Conservation (phyloP, 1,284 basidiomycete genomes). For the Trametes sp. region DNA sequence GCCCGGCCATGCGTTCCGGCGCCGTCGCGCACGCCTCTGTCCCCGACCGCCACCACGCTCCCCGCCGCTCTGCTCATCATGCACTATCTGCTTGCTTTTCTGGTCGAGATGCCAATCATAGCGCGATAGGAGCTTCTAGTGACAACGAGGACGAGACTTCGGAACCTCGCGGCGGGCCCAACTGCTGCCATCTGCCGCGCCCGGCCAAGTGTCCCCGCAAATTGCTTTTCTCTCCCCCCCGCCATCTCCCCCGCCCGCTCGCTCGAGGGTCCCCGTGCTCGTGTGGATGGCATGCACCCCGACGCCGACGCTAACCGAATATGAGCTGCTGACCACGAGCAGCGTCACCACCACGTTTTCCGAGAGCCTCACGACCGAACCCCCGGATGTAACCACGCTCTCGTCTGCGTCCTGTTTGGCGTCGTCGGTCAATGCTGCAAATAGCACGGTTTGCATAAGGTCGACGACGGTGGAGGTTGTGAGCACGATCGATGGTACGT, state of each 20-base stretch:
- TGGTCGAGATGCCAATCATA: conserved; percentile 2
- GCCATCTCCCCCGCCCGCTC: conserved; percentile 11
- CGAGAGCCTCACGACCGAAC: conserved; percentile 32
- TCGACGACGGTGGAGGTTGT: conserved; percentile 17
- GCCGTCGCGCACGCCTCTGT: conserved; percentile 2
- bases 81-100: neutral
- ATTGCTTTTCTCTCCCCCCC: conserved; percentile 17
- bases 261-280: conserved; percentile 11
- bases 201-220: conserved; percentile 22
- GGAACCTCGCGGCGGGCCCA: conserved; percentile 18
- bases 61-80: neutral
- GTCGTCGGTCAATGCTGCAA: conserved; percentile 17
- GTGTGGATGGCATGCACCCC: conserved; percentile 41
- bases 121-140: conserved; percentile 8
- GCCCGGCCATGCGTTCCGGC: neutral
- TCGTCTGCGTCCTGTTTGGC: conserved; percentile 24
- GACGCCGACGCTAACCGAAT: conserved; percentile 38
- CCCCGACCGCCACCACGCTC: conserved; percentile 10
- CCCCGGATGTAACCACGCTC: conserved; percentile 33
- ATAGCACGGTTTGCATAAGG: conserved; percentile 17
- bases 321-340: conserved; percentile 34
- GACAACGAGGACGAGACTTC: conserved; percentile 20
- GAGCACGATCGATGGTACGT: conserved; percentile 32
- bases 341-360: conserved; percentile 29
- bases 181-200: conserved; percentile 4